A percentile compares a stretch with the other conserved stretches of the same genome.
These are phyloP conservation scores for Gentiana straminea DNA, from an alignment of 257 asterid species.

Conservation along the genomic window DNA sequence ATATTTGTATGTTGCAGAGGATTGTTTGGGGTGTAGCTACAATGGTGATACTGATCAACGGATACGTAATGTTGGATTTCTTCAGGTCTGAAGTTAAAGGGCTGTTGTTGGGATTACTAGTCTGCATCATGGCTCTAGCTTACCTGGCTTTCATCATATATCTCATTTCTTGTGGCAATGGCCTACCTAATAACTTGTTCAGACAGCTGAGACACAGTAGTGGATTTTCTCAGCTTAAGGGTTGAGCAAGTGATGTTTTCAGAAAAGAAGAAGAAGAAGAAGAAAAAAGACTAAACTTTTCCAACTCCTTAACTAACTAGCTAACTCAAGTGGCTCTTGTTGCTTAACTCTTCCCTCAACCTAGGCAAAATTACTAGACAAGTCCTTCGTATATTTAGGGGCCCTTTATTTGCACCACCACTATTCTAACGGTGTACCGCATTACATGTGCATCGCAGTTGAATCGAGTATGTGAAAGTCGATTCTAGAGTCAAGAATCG, in stretches of 20 bases:
- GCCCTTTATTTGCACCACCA: too few species aligned
- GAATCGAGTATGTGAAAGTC: too few species aligned
- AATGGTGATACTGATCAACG: conserved; percentile 51
- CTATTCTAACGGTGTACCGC: too few species aligned
- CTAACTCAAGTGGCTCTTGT: too few species aligned
- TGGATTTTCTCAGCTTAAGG: conserved; percentile 32
- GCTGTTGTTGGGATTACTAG: conserved; percentile 24
- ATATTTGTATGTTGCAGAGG: conserved; percentile 26
- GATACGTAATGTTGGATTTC: conserved; percentile 58
- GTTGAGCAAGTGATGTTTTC: conserved; percentile 12
- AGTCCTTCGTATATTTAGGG: too few species aligned
- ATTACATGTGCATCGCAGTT: too few species aligned
- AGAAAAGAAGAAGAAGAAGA: background rate
- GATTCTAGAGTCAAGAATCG: too few species aligned
- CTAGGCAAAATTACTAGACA: too few species aligned
- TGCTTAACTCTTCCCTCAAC: too few species aligned
- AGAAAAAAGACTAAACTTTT: too few species aligned
- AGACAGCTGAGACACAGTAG: conserved; percentile 20
- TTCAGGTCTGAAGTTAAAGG: conserved; percentile 53
- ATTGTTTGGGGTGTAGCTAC: conserved; percentile 53
- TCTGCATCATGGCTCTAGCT: conserved; percentile 30
- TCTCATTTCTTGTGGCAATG: conserved; percentile 35
- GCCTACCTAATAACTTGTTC: conserved; percentile 12
- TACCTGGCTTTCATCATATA: conserved; percentile 43
- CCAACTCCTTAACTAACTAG: too few species aligned